Base-by-base conservation (phyloP, 2,329 filamentous ascomycete species). In the Fusarium liriodendri region DNA sequence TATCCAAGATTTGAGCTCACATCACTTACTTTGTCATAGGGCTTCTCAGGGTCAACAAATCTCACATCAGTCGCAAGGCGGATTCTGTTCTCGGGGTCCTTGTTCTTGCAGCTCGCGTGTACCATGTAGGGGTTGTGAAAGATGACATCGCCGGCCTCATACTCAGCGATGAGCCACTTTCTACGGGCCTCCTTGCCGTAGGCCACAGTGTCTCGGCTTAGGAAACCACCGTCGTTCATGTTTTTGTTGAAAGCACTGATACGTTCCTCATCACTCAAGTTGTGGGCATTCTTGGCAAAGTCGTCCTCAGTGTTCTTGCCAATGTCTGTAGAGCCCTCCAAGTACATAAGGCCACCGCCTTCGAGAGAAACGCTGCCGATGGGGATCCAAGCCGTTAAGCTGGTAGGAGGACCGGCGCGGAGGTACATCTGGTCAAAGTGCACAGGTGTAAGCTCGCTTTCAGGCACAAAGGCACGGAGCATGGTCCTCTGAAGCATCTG, bases 81-180 rank as follows among this genome's bases (percentile, higher is more conserved):
- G 16, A 67, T 70, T 47, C n/a, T 67, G 38, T 62, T 62, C 25
- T 67, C 55, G 11, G 68, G 64, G 29, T 70, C 64, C 33, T 37
- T 60, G 25, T 70, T 70, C 60, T 70, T 70, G 55, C 68, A 70
- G 29, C 68, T 70, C 4, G 64, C 64, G 25, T 70, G 68, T 11
- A 70, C 64, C 68, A 69, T 69, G 52, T 69, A 69, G 3, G 61
- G 66, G 16, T 69, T 71, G 58, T 71, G 66, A 20, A 71, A 71
- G 37, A 71, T 71, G 38, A 69, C 66, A 45, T 71, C 69, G 10
- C 69, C 69, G 1, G 66, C 62, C 47, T 69, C 69, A 10, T 71
- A 71, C 54, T 71, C 69, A 4, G 69, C 69, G 22, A 71, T 69
- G 20, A 71, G 66, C 69, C 66, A 71, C 40, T 69, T 71, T 32